These are phyloP conservation scores for Puccinia horiana DNA, from an alignment of 1,284 basidiomycete genomes.

Conservation along the genomic window DNA sequence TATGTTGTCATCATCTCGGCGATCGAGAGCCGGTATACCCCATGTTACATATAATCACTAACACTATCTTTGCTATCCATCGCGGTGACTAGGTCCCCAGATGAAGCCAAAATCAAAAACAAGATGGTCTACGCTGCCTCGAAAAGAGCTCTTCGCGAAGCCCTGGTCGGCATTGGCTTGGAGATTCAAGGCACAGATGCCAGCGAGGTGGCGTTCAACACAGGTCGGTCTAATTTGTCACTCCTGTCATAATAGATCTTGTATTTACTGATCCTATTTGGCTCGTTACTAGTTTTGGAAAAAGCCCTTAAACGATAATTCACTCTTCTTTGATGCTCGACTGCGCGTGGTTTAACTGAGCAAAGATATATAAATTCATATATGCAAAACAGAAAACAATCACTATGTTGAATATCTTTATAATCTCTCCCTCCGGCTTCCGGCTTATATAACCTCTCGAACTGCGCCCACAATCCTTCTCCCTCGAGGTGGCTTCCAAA, in stretches of 20 bases:
- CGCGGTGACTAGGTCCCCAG: constrained; percentile 72
- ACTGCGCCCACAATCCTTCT: not conserved
- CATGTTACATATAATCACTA: not conserved
- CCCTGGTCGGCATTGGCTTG: constrained; percentile 69
- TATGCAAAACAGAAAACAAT: not conserved
- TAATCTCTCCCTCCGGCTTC: not conserved
- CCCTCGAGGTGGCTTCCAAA: not conserved
- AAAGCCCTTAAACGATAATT: constrained; percentile 52
- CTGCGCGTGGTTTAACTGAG: constrained; percentile 3
- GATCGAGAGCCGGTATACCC: not conserved
- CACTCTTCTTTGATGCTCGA: not conserved
- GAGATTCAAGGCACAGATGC: constrained; percentile 88
- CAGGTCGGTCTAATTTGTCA: constrained; percentile 64
- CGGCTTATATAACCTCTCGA: not conserved
- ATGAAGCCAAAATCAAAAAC: constrained; percentile 78
- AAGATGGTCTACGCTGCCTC: constrained; percentile 97
- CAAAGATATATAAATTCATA: not conserved
- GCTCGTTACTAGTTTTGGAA: constrained; percentile 54
- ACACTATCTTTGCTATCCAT: not conserved
- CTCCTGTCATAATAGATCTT: constrained; percentile 38
- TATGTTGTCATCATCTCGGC: constrained; percentile 58
- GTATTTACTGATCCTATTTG: not conserved
- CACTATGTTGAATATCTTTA: not conserved
- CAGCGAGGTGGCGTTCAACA: constrained; percentile 74
- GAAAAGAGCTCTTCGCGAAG: constrained; percentile 76